Evolutionary conservation across 352 stramenopile genomes (phyloP), one percentile per base, ranked within the genome.

Genomic region (Achlya hypogyna): DNA sequence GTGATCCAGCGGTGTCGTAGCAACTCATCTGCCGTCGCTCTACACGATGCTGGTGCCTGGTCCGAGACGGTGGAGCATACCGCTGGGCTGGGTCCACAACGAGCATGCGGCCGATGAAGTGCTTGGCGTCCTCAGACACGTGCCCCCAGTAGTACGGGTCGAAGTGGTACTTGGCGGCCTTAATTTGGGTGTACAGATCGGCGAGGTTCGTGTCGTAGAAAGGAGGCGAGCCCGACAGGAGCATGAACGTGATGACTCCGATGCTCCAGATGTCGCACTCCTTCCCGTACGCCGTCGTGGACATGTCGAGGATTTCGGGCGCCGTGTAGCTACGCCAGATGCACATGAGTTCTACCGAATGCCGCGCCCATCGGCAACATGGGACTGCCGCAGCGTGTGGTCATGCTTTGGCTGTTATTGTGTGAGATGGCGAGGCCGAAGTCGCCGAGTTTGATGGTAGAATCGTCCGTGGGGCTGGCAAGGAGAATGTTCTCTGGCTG

Each of bases 61-160:
- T 25, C 28, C 22, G 42, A 42, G 63, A 52, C 22, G 12, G 22
- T 53, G 28, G 1, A 22, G 69, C 74, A 47, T 59, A 93, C 82
- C 96, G 78, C 68, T 97, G 77, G 16, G 85, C 73, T n/a, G 90
- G 88, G 74, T 98, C 83, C 22, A 97, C 78, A 3, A 97, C 74
- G 4, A 98, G 84, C 74, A 98, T 88, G 69, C 86, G 81, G 20
- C 73, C 81, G 66, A 98, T 97, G 27, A 98, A 77, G 62, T 98
- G 91, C 75, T 98, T 98, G 52, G 91, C 95, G 54, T 97, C 83
- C 42, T 93, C 86, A 31, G 86, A 97, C 12, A 98, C 88, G 68
- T 96, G 81, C 69, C 91, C 85, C 93, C 93, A 98, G 75, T 98
- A 98, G 20, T 97, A 91, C 20, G 89, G 86, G 68, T 98, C 92